phyloP scores from a whole-genome alignment of 2,329 filamentous ascomycete genomes.

The Phyllosticta citrichinensis region DNA sequence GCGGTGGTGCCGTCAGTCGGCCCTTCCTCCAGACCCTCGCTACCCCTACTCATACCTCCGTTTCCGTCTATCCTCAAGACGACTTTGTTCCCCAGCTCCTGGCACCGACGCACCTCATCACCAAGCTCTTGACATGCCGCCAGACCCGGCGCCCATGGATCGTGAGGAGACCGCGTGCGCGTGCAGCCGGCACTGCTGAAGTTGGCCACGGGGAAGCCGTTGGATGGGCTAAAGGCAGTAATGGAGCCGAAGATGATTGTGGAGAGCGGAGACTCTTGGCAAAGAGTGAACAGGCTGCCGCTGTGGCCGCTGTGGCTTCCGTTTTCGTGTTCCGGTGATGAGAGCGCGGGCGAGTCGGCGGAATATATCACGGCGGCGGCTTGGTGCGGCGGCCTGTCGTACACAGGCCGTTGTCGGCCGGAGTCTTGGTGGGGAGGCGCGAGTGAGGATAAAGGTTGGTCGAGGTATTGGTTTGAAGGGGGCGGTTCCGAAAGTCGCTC shows the following conservation, averaged over 20 bases:
- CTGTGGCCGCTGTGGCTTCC: background rate
- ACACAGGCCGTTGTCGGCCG: background rate
- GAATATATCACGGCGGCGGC: background rate
- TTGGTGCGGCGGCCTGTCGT: background rate
- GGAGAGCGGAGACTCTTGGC: background rate
- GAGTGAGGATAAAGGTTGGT: background rate
- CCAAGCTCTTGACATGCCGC: slow-evolving; percentile 4
- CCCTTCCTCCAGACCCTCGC: background rate
- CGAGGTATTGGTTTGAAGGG: background rate
- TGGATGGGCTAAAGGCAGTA: background rate
- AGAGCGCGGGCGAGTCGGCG: background rate
- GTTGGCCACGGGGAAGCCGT: slow-evolving; percentile 7
- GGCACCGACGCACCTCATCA: slow-evolving; percentile 1
- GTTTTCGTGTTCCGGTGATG: background rate
- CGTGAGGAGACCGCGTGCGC: background rate
- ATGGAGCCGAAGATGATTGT: slow-evolving; percentile 7
- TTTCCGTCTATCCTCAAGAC: slow-evolving; percentile 1
- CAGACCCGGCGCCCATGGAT: slow-evolving; percentile 1
- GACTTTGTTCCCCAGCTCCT: slow-evolving; percentile 6
- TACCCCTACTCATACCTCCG: background rate
- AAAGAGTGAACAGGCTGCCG: background rate
- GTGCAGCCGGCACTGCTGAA: slow-evolving; percentile 1
- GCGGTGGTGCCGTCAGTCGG: background rate
- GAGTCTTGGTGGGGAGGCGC: background rate
- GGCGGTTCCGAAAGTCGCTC: background rate